A percentile compares a stretch with the other conserved stretches of the same genome.
These are phyloP conservation scores for Endocladia muricata DNA, from an alignment of 31 red algal species.

Conservation along the genomic window DNA sequence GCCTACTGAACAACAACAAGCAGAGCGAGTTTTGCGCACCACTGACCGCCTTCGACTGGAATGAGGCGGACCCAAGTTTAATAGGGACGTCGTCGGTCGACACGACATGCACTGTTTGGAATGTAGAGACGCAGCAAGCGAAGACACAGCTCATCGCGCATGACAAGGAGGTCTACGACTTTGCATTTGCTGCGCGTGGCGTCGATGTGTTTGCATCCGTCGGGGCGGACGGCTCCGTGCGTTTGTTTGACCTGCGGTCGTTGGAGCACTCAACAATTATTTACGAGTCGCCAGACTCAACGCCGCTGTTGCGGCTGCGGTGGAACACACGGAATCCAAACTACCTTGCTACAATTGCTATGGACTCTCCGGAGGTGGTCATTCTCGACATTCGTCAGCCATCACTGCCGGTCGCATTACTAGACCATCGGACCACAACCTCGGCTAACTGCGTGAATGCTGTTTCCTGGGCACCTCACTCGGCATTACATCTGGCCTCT, in stretches of 20 bases:
- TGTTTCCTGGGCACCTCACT: slow-evolving; percentile 87
- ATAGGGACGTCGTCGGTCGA: slow-evolving; percentile 91
- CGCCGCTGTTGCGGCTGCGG: slow-evolving; percentile 80
- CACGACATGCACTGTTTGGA: slow-evolving; percentile 96
- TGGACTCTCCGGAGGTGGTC: slow-evolving; percentile 65
- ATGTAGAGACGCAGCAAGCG: slow-evolving; percentile 76
- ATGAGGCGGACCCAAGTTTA: slow-evolving; percentile 69
- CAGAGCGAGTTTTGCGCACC: slow-evolving; percentile 88
- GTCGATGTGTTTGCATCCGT: slow-evolving; percentile 88
- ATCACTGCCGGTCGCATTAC: slow-evolving; percentile 73
- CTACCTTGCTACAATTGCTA: slow-evolving; percentile 74
- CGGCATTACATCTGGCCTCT: slow-evolving; percentile 62
- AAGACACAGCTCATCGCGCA: slow-evolving; percentile 97
- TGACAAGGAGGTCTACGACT: slow-evolving; percentile 96
- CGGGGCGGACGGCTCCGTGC: slow-evolving; percentile 93
- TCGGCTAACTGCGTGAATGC: slow-evolving; percentile 76
- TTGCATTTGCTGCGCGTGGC: slow-evolving; percentile 85
- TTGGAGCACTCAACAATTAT: slow-evolving; percentile 96
- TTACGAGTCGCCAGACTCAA: slow-evolving; percentile 79
- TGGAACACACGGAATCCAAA: slow-evolving; percentile 91
- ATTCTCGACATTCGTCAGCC: slow-evolving; percentile 94
- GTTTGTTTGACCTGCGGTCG: slow-evolving; percentile 88
- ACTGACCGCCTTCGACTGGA: slow-evolving; percentile 96
- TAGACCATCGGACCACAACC: slow-evolving; percentile 54
- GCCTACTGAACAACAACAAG: slow-evolving; percentile 61